These are phyloP conservation scores for Apiospora saccharicola DNA, from an alignment of 2,329 filamentous ascomycete genomes.

Conservation along the genomic window DNA sequence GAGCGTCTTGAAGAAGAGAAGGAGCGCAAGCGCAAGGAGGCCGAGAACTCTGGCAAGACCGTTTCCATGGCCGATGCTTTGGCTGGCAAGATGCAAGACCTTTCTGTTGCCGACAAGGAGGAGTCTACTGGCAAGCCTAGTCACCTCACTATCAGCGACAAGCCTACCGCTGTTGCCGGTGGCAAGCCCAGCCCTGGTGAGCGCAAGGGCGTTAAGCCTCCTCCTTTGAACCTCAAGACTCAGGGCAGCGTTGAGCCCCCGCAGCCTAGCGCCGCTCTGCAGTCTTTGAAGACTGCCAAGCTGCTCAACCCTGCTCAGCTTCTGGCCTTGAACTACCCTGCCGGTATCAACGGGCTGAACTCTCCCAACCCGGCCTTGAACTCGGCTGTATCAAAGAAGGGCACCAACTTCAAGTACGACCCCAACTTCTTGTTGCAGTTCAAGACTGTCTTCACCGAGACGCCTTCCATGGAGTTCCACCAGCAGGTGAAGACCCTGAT, in stretches of 20 bases:
- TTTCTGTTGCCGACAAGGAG: constrained; percentile 41
- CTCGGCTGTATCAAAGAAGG: constrained; percentile 78
- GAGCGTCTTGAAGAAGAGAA: constrained; percentile 76
- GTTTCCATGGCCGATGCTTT: constrained; percentile 61
- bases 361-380: constrained; percentile 95
- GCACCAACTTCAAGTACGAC: constrained; percentile 90
- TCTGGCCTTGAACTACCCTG: constrained; percentile 38
- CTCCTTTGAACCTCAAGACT: constrained; percentile 85
- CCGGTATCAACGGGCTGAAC: constrained; percentile 80
- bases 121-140: constrained; percentile 58
- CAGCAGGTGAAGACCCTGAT: constrained; percentile 86
- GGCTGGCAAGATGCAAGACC: constrained; percentile 46
- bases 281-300: constrained; percentile 89
- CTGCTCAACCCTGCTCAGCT: constrained; percentile 62
- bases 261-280: constrained; percentile 92
- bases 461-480: constrained; percentile 93
- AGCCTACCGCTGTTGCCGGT: constrained; percentile 57
- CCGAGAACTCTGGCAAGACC: constrained; percentile 57
- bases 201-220: constrained; percentile 77
- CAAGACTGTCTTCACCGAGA: constrained; percentile 94
- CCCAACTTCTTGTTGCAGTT: constrained; percentile 96
- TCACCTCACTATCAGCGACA: constrained; percentile 58
- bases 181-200: constrained; percentile 62
- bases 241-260: constrained; percentile 83
- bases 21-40: constrained; percentile 61